Evolutionary conservation across 23 red algal species (phyloP), one percentile per base, ranked within the genome.

Genomic region (Agarophyton chilense): DNA sequence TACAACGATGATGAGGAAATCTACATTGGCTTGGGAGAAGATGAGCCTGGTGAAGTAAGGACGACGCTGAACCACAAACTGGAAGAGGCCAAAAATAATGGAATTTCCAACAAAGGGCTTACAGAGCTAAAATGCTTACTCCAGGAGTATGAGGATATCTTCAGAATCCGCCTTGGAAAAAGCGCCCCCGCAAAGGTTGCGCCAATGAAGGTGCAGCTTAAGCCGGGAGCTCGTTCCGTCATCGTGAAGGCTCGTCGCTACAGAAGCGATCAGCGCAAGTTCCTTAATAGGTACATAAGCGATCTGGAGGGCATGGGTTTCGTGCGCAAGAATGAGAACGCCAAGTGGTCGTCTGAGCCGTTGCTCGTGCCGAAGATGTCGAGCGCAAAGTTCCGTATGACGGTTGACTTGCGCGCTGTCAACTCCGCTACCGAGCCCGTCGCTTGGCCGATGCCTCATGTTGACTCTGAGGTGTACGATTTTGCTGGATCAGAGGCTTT

Each of bases 401-500:
- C 45, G 1, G 70, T 88, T 1, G 83, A 88, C 67, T 24, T 88
- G 45, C 43, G 66, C 6, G 43, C 67, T 0, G 46, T 52, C 34
- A 88, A 54, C 42, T 39, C 67, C 0, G 83, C 64, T 28, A 88
- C 83, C 4, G 70, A 61, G 28, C 39, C 14, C 1, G 5, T 61
- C 25, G 45, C 9, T 0, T 88, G 83, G 83, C 83, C 65, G 36
- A 88, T 88, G 83, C 83, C 83, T 2, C 64, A 60, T 25, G 35
- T 88, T 2, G 83, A 76, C 1, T 55, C 67, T 1, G 18, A 77
- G 44, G 38, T 88, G 0, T 25, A 64, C 28, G 83, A 74, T 67
- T 60, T 88, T 17, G 36, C 51, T 2, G 83, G 83, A 10, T 60
- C 44, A 5, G 60, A 77, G 16, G 44, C 31, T 9, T 88, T 88